Conservation (phyloP, 768 basidiomycete genomes). For the Suillus subaureus region DNA sequence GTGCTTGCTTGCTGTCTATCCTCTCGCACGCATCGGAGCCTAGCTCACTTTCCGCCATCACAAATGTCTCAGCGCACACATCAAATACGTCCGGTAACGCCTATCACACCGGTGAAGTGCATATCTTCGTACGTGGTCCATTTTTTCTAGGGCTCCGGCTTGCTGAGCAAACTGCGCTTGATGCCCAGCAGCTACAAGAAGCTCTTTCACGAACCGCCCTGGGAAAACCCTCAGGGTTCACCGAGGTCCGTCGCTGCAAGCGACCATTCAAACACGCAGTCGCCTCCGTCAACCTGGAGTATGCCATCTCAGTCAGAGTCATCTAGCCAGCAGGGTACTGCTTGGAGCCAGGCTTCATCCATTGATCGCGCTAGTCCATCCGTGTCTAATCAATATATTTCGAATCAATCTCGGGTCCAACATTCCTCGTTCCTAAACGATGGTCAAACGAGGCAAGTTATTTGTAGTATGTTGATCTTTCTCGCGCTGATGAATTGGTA, state of each 20-base stretch:
- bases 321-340: constrained; percentile 26
- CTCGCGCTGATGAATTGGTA: constrained; percentile 20
- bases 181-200: constrained; percentile 33
- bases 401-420: constrained; percentile 54
- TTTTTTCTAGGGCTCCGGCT: constrained; percentile 12
- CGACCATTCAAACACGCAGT: constrained; percentile 49
- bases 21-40: constrained; percentile 7
- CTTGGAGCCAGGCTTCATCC: constrained; percentile 30
- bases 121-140: constrained; percentile 30
- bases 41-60: constrained; percentile 16
- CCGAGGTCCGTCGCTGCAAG: constrained; percentile 40
- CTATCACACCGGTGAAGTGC: constrained; percentile 38
- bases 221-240: constrained; percentile 31
- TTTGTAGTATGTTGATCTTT: constrained; percentile 17
- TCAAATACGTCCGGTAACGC: constrained; percentile 37
- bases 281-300: constrained; percentile 46
- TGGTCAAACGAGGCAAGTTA: constrained; percentile 52
- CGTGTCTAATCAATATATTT: constrained; percentile 34
- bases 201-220: constrained; percentile 34
- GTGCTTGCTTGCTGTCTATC: constrained; percentile 16
- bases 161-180: constrained; percentile 15
- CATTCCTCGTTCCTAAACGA: constrained; percentile 61
- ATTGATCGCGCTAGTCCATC: constrained; percentile 37
- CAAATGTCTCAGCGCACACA: constrained; percentile 26
- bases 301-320: constrained; percentile 40